Conservation (phyloP, 2,329 filamentous ascomycete species). For the Ramularia endophylla region DNA sequence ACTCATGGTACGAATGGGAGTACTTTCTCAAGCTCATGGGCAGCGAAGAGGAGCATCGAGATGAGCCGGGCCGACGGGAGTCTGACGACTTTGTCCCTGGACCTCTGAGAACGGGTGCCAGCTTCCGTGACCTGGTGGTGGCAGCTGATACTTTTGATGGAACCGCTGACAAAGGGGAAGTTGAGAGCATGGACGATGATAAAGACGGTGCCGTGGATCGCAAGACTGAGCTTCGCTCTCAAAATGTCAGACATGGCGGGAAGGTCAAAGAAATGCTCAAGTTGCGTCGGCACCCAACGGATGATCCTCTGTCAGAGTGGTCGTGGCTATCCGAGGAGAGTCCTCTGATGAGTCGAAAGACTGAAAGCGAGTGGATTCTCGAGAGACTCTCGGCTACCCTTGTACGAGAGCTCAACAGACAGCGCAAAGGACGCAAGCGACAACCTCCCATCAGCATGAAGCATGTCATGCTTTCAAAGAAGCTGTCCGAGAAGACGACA, state of each 20-base stretch:
- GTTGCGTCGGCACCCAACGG: neutral
- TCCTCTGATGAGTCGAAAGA: conserved; percentile 62
- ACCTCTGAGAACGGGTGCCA: neutral
- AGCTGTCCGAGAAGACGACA: no score
- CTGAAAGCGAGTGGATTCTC: conserved; percentile 68
- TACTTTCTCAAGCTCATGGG: conserved; percentile 45
- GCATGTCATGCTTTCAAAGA: conserved; percentile 10
- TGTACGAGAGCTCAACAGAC: conserved; percentile 42
- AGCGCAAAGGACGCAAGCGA: conserved; percentile 21
- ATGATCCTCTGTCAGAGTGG: conserved; percentile 45
- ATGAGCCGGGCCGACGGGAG: conserved; percentile 14
- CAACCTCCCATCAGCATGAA: conserved; percentile 27
- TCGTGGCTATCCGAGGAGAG: conserved; percentile 67
- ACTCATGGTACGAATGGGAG: conserved; percentile 39
- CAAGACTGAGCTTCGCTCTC: conserved; percentile 7
- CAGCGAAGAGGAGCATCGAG: conserved; percentile 36
- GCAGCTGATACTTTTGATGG: neutral
- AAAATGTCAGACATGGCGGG: neutral
- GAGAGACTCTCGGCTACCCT: conserved; percentile 57
- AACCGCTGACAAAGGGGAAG: neutral
- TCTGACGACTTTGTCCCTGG: conserved; percentile 1
- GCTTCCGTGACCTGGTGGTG: neutral
- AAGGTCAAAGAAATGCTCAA: neutral
- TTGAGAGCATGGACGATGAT: conserved; percentile 2
- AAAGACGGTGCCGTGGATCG: conserved; percentile 22